These are phyloP conservation scores for Halophytophthora polymorphica DNA, from an alignment of 352 stramenopile genomes.

Conservation along the genomic window DNA sequence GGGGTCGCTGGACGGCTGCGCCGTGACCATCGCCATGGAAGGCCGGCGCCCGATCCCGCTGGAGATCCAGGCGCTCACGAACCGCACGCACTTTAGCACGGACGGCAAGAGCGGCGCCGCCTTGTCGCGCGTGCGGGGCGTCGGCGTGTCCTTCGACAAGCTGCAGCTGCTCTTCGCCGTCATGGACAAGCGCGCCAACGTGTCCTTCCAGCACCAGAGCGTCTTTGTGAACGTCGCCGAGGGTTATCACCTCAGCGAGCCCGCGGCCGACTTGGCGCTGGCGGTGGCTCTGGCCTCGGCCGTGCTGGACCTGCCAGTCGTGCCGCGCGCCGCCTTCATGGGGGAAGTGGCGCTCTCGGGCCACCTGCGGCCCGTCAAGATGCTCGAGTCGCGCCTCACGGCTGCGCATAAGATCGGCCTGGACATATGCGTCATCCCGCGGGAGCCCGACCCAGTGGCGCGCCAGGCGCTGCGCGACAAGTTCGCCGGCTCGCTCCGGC, in stretches of 20 bases:
- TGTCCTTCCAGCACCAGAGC: slow-evolving; percentile 75
- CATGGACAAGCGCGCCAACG: slow-evolving; percentile 89
- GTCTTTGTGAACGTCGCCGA: slow-evolving; percentile 88
- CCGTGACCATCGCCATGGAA: slow-evolving; percentile 92
- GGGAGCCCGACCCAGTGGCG: slow-evolving; percentile 42
- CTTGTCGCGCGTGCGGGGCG: slow-evolving; percentile 64
- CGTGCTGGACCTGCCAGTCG: slow-evolving; percentile 54
- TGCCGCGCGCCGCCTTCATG: slow-evolving; percentile 58
- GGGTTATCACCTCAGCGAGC: slow-evolving; percentile 81
- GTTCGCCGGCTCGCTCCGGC: slow-evolving; percentile 45
- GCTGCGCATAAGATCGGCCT: slow-evolving; percentile 82
- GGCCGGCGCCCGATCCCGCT: slow-evolving; percentile 91
- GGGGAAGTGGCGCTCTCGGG: slow-evolving; percentile 80
- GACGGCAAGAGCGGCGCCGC: slow-evolving; percentile 22
- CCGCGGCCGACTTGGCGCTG: slow-evolving; percentile 71
- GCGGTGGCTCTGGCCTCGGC: slow-evolving; percentile 74
- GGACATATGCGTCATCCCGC: slow-evolving; percentile 68
- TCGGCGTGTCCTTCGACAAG: slow-evolving; percentile 86
- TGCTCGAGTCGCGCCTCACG: slow-evolving; percentile 75
- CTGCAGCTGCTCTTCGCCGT: slow-evolving; percentile 94
- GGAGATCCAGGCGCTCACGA: slow-evolving; percentile 94
- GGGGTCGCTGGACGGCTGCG: slow-evolving; percentile 62
- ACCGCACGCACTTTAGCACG: slow-evolving; percentile 41
- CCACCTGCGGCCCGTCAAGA: slow-evolving; percentile 75
- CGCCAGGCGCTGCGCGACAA: slow-evolving; percentile 43